These are phyloP conservation scores for Boletus semigastroideus DNA, from an alignment of 1,284 basidiomycete species.

Conservation along the genomic window DNA sequence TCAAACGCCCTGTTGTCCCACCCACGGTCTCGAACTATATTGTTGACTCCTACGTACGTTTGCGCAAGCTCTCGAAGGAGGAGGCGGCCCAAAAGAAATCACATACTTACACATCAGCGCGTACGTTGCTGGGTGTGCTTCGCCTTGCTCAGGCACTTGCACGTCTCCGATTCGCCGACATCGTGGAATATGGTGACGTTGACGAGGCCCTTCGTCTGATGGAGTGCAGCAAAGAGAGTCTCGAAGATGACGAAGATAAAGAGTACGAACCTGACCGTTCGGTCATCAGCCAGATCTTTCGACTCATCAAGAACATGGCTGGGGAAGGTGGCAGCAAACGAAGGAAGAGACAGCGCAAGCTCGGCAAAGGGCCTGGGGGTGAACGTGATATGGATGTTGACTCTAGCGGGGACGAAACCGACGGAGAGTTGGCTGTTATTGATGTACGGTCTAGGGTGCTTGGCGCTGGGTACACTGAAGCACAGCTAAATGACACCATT, in stretches of 20 bases:
- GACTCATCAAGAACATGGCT: constrained; percentile 87
- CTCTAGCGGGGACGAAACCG: constrained; percentile 54
- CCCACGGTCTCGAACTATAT: constrained; percentile 89
- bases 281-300: constrained; percentile 79
- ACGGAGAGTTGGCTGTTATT: constrained; percentile 73
- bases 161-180: constrained; percentile 80
- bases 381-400: constrained; percentile 70
- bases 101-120: constrained; percentile 94
- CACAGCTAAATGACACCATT: constrained; percentile 84
- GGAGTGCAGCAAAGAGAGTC: constrained; percentile 92
- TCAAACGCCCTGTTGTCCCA: constrained; percentile 86
- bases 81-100: constrained; percentile 88
- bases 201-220: constrained; percentile 97
- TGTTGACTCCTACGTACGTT: constrained; percentile 92
- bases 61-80: constrained; percentile 91
- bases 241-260: constrained; percentile 78
- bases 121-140: constrained; percentile 92
- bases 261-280: constrained; percentile 75
- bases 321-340: constrained; percentile 39
- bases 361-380: constrained; percentile 68
- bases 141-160: constrained; percentile 95
- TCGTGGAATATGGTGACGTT: constrained; percentile 85
- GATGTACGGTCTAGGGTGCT: constrained; percentile 84
- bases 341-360: constrained; percentile 42
- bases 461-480: constrained; percentile 87